Base-by-base conservation (phyloP, 495 filamentous ascomycete genomes). In the Aspergillus affinis region DNA sequence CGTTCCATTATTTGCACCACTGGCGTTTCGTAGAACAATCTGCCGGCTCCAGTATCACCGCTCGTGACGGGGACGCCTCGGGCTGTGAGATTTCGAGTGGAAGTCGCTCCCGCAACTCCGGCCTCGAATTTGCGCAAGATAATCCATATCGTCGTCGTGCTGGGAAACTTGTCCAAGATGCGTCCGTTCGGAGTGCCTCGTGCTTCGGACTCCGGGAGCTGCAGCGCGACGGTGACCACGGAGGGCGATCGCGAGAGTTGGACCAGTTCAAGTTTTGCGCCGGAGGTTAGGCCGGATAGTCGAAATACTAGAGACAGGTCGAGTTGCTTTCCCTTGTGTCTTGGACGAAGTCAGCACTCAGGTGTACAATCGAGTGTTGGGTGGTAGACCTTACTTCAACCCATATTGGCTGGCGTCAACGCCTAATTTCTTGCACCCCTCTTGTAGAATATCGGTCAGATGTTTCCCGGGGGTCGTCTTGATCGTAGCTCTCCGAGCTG, bases 191-290 rank as follows among this genome's bases (percentile, higher is more conserved):
- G 78, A 12, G 75, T 75, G 51, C 77, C 76, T 15, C 73, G 78
- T 6, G 82, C 82, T 68, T 90, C 90, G 5, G 82, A 81, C 23
- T 86, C 80, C 26, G 89, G 88, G 13, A 96, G 78, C 67, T 96
- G 90, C 19, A 98, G 79, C 6, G 90, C 92, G 21, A 98, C 87
- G 21, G 87, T 90, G 55, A 98, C 86, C 30, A 90, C 86, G 12
- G 91, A 86, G 2, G 93, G 88, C 0, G 91, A 92, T 51, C 85
- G 88, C 29, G 91, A 93, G 55, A 85, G 82, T 60, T 88, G 84
- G n/a, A 96, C 87, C 50, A 98, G 88, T 64, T 98, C 92, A 20
- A 98, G 82, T 64, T 95, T 96, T 26, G 94, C 93, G 29, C 94
- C 94, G 17, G 91, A 83, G 6, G 80, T 79, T 12, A 98, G 86